A percentile compares a stretch with the other conserved stretches of the same genome.
phyloP scores from a whole-genome alignment of 2,329 filamentous ascomycete genomes.

The Thielaviopsis punctulata region DNA sequence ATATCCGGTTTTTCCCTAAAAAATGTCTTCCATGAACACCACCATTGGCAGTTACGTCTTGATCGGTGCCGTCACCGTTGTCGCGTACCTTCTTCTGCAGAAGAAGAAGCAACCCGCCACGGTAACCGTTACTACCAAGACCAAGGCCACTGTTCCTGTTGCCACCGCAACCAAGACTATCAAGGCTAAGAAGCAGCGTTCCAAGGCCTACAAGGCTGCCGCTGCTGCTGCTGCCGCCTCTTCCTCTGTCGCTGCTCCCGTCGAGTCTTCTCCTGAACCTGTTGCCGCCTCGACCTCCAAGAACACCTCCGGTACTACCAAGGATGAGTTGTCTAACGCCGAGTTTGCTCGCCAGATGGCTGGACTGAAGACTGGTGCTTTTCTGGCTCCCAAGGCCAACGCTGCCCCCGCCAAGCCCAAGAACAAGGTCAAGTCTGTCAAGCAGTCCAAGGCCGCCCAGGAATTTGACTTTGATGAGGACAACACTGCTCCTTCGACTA shows the following conservation, averaged over 20 bases:
- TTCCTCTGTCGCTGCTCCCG: slow-evolving; percentile 1
- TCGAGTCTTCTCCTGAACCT: slow-evolving; percentile 1
- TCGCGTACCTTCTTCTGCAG: slow-evolving; percentile 21
- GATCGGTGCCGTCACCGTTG: slow-evolving; percentile 21
- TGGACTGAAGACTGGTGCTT: slow-evolving; percentile 47
- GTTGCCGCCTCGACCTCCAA: slow-evolving; percentile 15
- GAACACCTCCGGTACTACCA: slow-evolving; percentile 22
- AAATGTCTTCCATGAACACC: slow-evolving; percentile 13
- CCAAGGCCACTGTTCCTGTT: slow-evolving; percentile 1
- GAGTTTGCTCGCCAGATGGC: slow-evolving; percentile 63
- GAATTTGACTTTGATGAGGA: slow-evolving; percentile 26
- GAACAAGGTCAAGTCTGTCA: slow-evolving; percentile 46
- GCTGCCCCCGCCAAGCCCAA: slow-evolving; percentile 37
- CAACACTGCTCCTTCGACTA: slow-evolving; percentile 44
- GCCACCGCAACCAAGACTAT: slow-evolving; percentile 17
- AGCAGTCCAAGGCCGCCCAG: slow-evolving; percentile 46
- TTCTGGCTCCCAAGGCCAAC: slow-evolving; percentile 31
- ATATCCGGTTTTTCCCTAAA: slow-evolving; percentile 9
- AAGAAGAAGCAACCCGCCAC: slow-evolving; percentile 17
- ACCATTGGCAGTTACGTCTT: slow-evolving; percentile 23
- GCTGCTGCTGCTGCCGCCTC: slow-evolving; percentile 9
- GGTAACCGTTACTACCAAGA: background rate
- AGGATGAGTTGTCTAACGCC: slow-evolving; percentile 41
- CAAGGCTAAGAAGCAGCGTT: slow-evolving; percentile 30
- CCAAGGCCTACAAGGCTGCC: slow-evolving; percentile 24